Percentiles rank a stretch among this genome's conserved stretches.
phyloP scores from a whole-genome alignment of 2,329 filamentous ascomycete genomes.

The Arthrobotrys musiformis region DNA sequence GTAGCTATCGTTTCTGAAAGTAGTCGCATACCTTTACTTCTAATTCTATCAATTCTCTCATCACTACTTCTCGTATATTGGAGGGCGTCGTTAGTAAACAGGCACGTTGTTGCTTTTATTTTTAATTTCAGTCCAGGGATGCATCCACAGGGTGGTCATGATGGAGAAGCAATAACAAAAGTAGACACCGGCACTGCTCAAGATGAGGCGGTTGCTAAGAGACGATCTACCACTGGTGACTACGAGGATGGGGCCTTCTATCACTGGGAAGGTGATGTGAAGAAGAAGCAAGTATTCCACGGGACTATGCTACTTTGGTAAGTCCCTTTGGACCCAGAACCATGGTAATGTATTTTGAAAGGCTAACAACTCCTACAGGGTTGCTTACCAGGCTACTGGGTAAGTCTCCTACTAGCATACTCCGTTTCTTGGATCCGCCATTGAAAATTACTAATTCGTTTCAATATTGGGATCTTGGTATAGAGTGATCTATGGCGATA shows the following conservation, averaged over 20 bases:
- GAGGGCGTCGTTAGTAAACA: not conserved
- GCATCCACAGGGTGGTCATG: conserved; percentile 51
- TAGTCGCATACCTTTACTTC: conserved; percentile 12
- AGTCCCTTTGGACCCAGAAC: not conserved
- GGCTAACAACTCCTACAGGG: conserved; percentile 23
- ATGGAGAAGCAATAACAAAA: conserved; percentile 54
- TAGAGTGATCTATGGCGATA: conserved; percentile 74
- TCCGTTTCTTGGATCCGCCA: no score
- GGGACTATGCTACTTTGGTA: conserved; percentile 53
- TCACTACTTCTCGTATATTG: not conserved
- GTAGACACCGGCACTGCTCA: conserved; percentile 48
- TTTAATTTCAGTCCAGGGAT: conserved; percentile 40
- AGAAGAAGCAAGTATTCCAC: conserved; percentile 50
- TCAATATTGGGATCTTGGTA: no score
- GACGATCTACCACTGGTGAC: conserved; percentile 35
- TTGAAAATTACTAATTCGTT: no score
- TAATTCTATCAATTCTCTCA: not conserved
- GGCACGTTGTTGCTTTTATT: conserved; percentile 36
- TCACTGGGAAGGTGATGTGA: conserved; percentile 42
- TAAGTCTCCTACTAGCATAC: no score
- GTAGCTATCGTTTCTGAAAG: not conserved
- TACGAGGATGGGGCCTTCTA: conserved; percentile 39
- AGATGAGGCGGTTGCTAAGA: conserved; percentile 26
- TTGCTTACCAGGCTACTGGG: conserved; percentile 54
- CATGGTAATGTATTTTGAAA: not conserved